Evolutionary conservation across 2,329 filamentous ascomycete genomes (phyloP).

Genomic region (Lachnellula suecica): DNA sequence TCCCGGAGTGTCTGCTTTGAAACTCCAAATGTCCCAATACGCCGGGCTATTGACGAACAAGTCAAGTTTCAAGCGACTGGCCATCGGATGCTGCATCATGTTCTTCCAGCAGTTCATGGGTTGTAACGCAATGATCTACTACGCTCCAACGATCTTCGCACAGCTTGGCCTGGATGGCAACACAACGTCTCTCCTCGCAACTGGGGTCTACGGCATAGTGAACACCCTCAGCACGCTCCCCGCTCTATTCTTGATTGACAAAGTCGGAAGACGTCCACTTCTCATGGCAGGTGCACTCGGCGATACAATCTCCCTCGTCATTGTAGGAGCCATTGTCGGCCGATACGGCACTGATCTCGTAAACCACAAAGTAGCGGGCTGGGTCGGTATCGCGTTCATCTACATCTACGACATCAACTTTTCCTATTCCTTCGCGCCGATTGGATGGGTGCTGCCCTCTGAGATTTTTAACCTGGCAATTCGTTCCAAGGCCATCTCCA

Average conservation of each 20-base stretch:
- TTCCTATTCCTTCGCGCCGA: constrained; percentile 43
- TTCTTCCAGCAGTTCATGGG: constrained; percentile 35
- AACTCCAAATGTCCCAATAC: constrained; percentile 20
- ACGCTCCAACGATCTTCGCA: constrained; percentile 47
- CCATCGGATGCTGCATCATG: constrained; percentile 25
- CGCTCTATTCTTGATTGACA: constrained; percentile 33
- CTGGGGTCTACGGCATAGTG: constrained; percentile 56
- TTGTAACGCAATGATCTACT: constrained; percentile 31
- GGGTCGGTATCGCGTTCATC: constrained; percentile 58
- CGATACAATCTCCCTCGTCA: constrained; percentile 52
- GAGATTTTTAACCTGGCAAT: constrained; percentile 59
- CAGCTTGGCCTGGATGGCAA: constrained; percentile 42
- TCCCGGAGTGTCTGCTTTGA: constrained; percentile 31
- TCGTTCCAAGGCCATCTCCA: constrained; percentile 59
- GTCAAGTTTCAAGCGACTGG: constrained; percentile 19
- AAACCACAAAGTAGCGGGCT: constrained; percentile 49
- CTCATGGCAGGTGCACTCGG: constrained; percentile 46
- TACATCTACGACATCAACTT: constrained; percentile 51
- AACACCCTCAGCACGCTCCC: constrained; percentile 47
- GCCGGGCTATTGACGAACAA: constrained; percentile 17
- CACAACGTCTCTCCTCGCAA: constrained; percentile 51
- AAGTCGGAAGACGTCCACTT: constrained; percentile 35
- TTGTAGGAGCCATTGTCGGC: constrained; percentile 53
- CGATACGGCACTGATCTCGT: constrained; percentile 46
- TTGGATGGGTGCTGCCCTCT: constrained; percentile 55